Conservation (phyloP, 768 basidiomycete species). For the Leccinum sublutescens region DNA sequence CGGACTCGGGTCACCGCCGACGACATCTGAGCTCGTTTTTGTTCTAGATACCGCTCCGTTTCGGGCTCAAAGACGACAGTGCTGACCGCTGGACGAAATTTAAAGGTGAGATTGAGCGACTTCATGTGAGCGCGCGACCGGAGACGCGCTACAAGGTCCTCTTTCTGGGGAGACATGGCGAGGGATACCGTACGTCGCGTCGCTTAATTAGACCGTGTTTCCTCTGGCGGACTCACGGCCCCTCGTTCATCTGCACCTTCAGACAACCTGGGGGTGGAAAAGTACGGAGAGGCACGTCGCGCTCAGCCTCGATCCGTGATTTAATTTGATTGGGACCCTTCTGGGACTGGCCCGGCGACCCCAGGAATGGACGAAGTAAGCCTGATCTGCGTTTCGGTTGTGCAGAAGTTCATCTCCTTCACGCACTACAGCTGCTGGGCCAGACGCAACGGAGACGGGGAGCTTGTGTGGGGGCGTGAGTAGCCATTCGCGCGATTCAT, state of each 20-base stretch:
- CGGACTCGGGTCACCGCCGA: background rate
- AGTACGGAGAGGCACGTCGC: constrained; percentile 50
- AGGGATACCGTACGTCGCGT: constrained; percentile 61
- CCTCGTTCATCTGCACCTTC: constrained; percentile 46
- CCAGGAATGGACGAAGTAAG: constrained; percentile 61
- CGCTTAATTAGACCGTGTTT: constrained; percentile 21
- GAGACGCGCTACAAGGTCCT: constrained; percentile 59
- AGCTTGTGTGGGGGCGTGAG: constrained; percentile 74
- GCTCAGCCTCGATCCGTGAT: background rate
- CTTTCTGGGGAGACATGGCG: constrained; percentile 66
- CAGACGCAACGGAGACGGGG: constrained; percentile 60
- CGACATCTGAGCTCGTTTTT: background rate
- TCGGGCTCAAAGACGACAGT: constrained; percentile 57
- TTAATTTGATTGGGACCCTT: background rate
- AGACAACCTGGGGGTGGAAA: constrained; percentile 72
- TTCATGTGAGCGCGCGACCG: constrained; percentile 43
- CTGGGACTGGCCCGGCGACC: background rate
- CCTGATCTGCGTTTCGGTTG: background rate
- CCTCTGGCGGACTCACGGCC: constrained; percentile 30
- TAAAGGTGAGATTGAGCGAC: constrained; percentile 35
- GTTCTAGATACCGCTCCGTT: constrained; percentile 51
- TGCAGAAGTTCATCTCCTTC: background rate
- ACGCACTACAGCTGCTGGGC: constrained; percentile 47
- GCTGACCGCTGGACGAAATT: constrained; percentile 52
- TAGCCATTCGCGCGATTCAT: constrained; percentile 10